A percentile compares a stretch with the other conserved stretches of the same genome.
Conservation (phyloP, 2,329 filamentous ascomycete species). For the Lasiodiplodia citricola region DNA sequence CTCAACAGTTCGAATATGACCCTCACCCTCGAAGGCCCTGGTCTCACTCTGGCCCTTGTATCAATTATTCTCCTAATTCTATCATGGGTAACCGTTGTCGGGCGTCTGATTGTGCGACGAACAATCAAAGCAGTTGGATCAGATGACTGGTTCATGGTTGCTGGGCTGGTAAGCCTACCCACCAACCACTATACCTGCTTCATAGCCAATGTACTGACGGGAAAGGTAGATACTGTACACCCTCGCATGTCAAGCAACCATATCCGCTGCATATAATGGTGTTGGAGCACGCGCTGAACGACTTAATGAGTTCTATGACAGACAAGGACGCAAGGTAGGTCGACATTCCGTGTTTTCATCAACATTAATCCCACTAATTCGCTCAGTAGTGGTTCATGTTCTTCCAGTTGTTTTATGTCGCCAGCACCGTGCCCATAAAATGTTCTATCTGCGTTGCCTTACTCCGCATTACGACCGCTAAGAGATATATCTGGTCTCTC, state of each 20-base stretch:
- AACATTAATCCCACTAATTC: background rate
- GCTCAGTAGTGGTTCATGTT: background rate
- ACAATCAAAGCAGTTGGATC: background rate
- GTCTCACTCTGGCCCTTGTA: background rate
- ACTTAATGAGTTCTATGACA: background rate
- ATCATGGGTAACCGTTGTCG: background rate
- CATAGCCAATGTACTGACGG: background rate
- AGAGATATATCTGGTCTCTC: background rate
- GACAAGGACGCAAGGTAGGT: background rate
- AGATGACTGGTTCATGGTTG: background rate
- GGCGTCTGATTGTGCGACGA: background rate
- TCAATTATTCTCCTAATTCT: background rate
- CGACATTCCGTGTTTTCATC: background rate
- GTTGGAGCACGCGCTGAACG: background rate
- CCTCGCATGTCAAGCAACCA: too few species aligned
- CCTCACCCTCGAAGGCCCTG: background rate
- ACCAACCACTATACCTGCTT: background rate
- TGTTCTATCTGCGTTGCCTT: slow-evolving; percentile 14
- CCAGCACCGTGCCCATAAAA: slow-evolving; percentile 11
- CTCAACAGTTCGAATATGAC: too few species aligned
- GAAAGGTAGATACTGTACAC: too few species aligned
- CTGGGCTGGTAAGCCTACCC: slow-evolving; percentile 4
- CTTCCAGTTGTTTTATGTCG: slow-evolving; percentile 1
- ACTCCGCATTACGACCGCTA: background rate
- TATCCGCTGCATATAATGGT: background rate